Percentiles rank a stretch among this genome's conserved stretches.
Evolutionary conservation across 1,284 basidiomycete species (phyloP).

Genomic region (Anthracocystis setariae): DNA sequence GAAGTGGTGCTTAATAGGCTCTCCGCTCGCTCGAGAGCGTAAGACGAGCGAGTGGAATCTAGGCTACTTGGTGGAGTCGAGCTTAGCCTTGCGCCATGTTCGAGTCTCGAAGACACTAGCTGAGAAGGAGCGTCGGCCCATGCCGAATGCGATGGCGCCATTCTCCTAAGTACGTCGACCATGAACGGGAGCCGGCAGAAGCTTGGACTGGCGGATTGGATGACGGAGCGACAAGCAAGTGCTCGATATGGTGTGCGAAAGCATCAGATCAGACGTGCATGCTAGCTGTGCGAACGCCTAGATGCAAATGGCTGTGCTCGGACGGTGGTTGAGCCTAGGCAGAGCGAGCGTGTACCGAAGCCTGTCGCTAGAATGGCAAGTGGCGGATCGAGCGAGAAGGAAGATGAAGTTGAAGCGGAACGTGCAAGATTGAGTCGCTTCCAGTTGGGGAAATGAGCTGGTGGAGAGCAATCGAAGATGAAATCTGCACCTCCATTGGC

Average conservation of each 20-base stretch:
- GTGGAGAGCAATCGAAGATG: no score
- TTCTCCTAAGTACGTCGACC: conserved; percentile 27
- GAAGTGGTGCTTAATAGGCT: conserved; percentile 42
- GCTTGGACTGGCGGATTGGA: neutral
- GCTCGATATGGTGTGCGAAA: neutral
- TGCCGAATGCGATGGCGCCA: conserved; percentile 16
- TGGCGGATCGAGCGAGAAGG: neutral
- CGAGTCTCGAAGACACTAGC: conserved; percentile 39
- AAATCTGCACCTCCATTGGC: no score
- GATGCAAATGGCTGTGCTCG: no score
- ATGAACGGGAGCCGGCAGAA: conserved; percentile 4
- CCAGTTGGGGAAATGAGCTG: no score
- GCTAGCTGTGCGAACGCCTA: no score
- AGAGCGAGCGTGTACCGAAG: no score
- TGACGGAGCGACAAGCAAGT: neutral
- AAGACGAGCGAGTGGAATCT: conserved; percentile 13
- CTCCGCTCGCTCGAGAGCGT: conserved; percentile 25
- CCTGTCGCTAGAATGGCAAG: no score
- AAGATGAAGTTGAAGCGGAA: neutral
- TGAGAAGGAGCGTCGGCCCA: conserved; percentile 35
- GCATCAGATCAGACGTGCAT: conserved; percentile 3
- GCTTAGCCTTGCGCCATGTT: conserved; percentile 26
- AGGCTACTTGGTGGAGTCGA: conserved; percentile 24
- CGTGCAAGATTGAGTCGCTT: no score
- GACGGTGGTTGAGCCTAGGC: no score